Evolutionary conservation across 495 filamentous ascomycete genomes (phyloP).

Genomic region (Extremus antarcticus): DNA sequence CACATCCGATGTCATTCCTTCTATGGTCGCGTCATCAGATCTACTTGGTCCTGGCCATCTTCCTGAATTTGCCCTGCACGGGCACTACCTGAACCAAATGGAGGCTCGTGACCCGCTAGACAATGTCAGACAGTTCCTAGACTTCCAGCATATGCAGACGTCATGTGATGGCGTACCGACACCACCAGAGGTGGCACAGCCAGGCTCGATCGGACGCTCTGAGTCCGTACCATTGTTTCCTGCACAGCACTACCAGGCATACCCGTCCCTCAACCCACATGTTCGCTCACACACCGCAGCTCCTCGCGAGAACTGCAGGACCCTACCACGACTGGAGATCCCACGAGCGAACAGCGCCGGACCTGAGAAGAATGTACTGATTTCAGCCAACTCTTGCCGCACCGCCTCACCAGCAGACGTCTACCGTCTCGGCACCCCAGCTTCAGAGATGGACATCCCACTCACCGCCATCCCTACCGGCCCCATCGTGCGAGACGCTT

Average conservation of each 20-base stretch:
- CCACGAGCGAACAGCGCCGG: slow-evolving; percentile 26
- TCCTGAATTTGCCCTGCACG: slow-evolving; percentile 56
- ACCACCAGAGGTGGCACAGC: slow-evolving; percentile 5
- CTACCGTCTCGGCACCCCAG: slow-evolving; percentile 68
- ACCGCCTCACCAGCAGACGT: slow-evolving; percentile 30
- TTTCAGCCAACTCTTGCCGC: slow-evolving; percentile 2
- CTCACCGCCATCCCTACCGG: slow-evolving; percentile 60
- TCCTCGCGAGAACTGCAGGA: slow-evolving; percentile 21
- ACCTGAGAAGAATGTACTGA: slow-evolving; percentile 3
- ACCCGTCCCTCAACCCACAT: slow-evolving; percentile 18
- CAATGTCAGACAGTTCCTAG: slow-evolving; percentile 78
- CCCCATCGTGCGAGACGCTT: slow-evolving; percentile 57
- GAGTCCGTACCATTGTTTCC: slow-evolving; percentile 31
- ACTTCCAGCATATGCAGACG: slow-evolving; percentile 54
- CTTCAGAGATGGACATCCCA: slow-evolving; percentile 85
- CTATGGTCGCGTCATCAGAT: slow-evolving; percentile 83
- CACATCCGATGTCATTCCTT: slow-evolving; percentile 56
- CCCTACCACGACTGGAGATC: slow-evolving; percentile 30
- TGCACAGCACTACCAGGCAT: slow-evolving; percentile 19
- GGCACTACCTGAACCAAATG: slow-evolving; percentile 56
- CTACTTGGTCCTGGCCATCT: slow-evolving; percentile 57
- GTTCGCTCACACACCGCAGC: slow-evolving; percentile 20
- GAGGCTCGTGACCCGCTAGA: slow-evolving; percentile 72
- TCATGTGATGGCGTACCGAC: slow-evolving; percentile 27
- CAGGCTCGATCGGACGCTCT: slow-evolving; percentile 20